Evolutionary conservation across 2,329 filamentous ascomycete species (phyloP).

Genomic region (Laburnicola sp.): DNA sequence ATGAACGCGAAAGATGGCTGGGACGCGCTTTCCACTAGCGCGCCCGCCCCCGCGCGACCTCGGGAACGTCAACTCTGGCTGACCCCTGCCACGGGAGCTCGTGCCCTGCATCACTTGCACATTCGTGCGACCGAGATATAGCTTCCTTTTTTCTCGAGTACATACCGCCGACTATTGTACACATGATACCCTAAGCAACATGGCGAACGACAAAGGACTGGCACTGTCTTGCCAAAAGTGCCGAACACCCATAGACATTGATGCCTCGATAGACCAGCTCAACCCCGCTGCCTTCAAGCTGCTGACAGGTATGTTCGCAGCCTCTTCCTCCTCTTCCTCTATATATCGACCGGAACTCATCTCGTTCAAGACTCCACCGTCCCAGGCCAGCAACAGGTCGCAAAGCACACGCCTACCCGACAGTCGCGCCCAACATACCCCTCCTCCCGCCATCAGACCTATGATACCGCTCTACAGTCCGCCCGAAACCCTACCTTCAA

Average conservation of each 20-base stretch:
- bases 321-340: too few species aligned
- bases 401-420: constrained; percentile 55
- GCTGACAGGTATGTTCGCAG: constrained; percentile 62
- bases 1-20: constrained; percentile 28
- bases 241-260: constrained; percentile 80
- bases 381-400: constrained; percentile 47
- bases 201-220: constrained; percentile 37
- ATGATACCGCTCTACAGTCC: constrained; percentile 72
- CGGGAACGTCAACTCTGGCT: too few species aligned
- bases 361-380: constrained; percentile 58
- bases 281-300: constrained; percentile 96
- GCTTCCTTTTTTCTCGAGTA: too few species aligned
- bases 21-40: constrained; percentile 23
- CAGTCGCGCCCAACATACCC: constrained; percentile 63
- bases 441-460: constrained; percentile 76
- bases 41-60: constrained; percentile 14
- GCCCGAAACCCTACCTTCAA: constrained; percentile 73
- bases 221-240: constrained; percentile 94
- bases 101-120: constrained; percentile 22
- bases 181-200: constrained; percentile 13
- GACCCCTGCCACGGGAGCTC: constrained; percentile 25
- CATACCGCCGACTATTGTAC: not conserved
- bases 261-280: constrained; percentile 83
- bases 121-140: too few species aligned
- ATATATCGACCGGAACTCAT: constrained; percentile 4